Base-by-base conservation (phyloP, 768 basidiomycete species). In the Suillus discolor region DNA sequence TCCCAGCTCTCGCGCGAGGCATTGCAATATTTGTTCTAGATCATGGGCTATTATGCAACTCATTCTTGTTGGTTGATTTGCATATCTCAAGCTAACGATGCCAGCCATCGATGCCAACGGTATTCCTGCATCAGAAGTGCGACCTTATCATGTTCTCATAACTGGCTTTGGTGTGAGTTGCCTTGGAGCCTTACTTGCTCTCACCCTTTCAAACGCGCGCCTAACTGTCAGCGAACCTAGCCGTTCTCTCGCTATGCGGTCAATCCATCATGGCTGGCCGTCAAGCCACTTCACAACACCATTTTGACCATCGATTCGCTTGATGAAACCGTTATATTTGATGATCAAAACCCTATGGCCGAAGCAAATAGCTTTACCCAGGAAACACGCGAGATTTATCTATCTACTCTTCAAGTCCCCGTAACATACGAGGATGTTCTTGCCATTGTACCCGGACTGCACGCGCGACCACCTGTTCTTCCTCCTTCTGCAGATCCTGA, bases 191-290 rank as follows among this genome's bases (percentile, higher is more conserved):
- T 63, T 65, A 39, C 67, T 67, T 23, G 47, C 73, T 64, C 53
- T 74, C 69, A 41, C 49, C 59, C 25, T 70, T 60, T 45, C 57
- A 18, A 51, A 20, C 41, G 41, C 18, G 57, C 62, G 54, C 70
- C 71, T 73, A 61, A 73, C 73, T 38, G 61, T 62, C 60, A 57
- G 66, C 55, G 68, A 71, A 67, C 60, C 67, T 71, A 88, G 86
- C 87, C 89, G 34, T 88, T 87, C 73, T 75, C 80, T 61, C 82
- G 84, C 23, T 84, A 84, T 69, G 71, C 78, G 61, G 81, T 81
- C 63, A 91, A 91, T 70, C 90, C 90, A 2, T 91, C 90, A 25
- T 91, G 90, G 90, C 80, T 88, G 8, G 89, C 89, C 41, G 89
- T 88, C 13, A 78, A 84, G 66, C 81, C 86, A 12, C 79, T 92